Percentiles rank a stretch among this genome's conserved stretches.
phyloP scores from a whole-genome alignment of 345 rosid species.

The Crucihimalaya himalaica region DNA sequence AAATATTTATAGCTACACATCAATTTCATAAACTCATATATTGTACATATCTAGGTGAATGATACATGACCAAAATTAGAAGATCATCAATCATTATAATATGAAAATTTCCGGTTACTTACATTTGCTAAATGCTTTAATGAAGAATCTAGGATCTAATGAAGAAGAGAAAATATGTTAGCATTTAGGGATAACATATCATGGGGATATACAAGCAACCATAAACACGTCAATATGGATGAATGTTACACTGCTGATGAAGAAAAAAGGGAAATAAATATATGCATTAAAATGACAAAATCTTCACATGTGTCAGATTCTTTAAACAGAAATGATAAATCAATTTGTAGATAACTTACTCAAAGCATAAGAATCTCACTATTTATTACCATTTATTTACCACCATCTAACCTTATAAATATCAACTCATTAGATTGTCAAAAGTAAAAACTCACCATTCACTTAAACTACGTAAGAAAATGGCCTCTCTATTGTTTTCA shows the following conservation, averaged over 20 bases:
- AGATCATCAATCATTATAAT: neutral
- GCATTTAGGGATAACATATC: neutral
- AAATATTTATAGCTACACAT: no score
- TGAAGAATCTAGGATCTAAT: neutral
- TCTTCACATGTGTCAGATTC: neutral
- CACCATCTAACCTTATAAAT: slow-evolving; percentile 18
- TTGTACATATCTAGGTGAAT: neutral
- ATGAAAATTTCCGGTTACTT: no score
- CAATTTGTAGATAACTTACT: neutral
- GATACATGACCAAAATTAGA: neutral
- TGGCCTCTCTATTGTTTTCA: slow-evolving; percentile 25
- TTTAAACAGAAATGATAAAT: neutral
- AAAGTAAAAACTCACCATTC: neutral
- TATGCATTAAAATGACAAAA: neutral
- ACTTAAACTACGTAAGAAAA: neutral
- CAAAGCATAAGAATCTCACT: neutral
- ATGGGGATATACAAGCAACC: neutral
- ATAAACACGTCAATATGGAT: neutral
- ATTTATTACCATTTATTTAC: neutral
- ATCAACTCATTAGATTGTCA: neutral
- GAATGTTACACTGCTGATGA: neutral
- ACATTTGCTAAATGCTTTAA: neutral
- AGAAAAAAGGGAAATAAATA: neutral
- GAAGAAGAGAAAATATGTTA: neutral
- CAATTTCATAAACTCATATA: neutral